Evolutionary conservation across 169 alveolate species (phyloP), one percentile per base, ranked within the genome.

Genomic region (Plasmodium fragile): DNA sequence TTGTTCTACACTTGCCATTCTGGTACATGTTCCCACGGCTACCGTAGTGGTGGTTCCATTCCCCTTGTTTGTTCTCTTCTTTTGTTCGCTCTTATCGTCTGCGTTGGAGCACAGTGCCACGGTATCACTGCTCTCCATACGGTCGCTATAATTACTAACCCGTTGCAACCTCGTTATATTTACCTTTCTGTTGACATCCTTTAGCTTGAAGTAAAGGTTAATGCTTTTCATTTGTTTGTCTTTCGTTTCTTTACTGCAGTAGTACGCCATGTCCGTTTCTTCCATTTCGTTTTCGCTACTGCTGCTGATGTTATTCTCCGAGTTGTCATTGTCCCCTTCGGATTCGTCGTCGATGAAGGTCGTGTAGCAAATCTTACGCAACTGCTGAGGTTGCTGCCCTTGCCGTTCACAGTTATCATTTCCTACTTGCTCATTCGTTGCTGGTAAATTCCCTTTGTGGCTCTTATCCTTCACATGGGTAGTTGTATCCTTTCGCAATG

Each of bases 121-220:
- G 25, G 59, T 7, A 49, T 49, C 59, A 28, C 16, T 65, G 18
- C 55, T 49, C 10, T 77, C 49, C 36, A 11, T 59, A 18, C 25
- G 4, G 30, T 25, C 70, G 18, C 73, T n/a, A 34, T 22, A 81
- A 34, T n/a, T 82, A 41, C 73, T 43, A 83, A 83, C 52, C 22
- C 30, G 43, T 52, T 87, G 82, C 34, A 87, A 25, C 30, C 43
- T 75, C 11, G 79, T 87, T 75, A 87, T 78, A 43, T 53, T 87
- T 13, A 87, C 82, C 11, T 55, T 75, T 39, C 69, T 87, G 45
- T 72, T 55, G 4, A 25, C 32, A 87, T 59, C 73, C 22, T 34
- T 78, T 78, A 78, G 25, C 28, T 87, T 53, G 73, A 87, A 87
- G 70, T 87, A 87, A 25, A 87, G 22, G 71, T 78, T 87, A 55